Evolutionary conservation across 1,284 basidiomycete genomes (phyloP).

Genomic region (Cystobasidium slooffiae): DNA sequence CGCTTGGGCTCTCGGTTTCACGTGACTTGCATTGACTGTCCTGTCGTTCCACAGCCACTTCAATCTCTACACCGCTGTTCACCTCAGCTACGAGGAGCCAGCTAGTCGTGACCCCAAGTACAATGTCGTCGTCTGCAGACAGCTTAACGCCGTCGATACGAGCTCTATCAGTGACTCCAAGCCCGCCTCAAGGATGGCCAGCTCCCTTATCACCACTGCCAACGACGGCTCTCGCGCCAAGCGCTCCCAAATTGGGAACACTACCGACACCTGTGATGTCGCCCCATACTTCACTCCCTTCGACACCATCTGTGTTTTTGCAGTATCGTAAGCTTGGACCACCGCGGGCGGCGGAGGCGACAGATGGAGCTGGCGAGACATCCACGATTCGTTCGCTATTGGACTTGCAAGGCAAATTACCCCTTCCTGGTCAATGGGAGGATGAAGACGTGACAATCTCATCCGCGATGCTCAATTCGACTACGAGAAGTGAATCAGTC

Average conservation of each 20-base stretch:
- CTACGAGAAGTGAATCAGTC: conserved; percentile 23
- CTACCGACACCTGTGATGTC: conserved; percentile 14
- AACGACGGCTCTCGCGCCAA: conserved; percentile 1
- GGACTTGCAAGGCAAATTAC: conserved; percentile 19
- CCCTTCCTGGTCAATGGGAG: conserved; percentile 18
- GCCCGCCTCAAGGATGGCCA: conserved; percentile 13
- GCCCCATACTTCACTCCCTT: conserved; percentile 6
- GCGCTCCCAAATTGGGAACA: neutral
- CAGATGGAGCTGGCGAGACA: neutral
- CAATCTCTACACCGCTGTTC: conserved; percentile 18
- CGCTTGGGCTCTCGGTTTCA: neutral
- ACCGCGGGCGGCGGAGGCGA: neutral
- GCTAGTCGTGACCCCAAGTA: conserved; percentile 4
- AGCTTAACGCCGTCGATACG: neutral
- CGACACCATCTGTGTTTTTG: neutral
- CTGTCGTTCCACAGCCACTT: neutral
- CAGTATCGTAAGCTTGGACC: neutral
- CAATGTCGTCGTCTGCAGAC: neutral
- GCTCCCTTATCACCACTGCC: conserved; percentile 19
- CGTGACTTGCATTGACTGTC: neutral
- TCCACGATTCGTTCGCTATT: conserved; percentile 12
- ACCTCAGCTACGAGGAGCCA: conserved; percentile 18
- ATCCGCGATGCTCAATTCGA: neutral
- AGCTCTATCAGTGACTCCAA: neutral
- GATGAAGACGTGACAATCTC: conserved; percentile 15